Evolutionary conservation across 331 rosid species (phyloP).

Genomic region (Malus hybrid): DNA sequence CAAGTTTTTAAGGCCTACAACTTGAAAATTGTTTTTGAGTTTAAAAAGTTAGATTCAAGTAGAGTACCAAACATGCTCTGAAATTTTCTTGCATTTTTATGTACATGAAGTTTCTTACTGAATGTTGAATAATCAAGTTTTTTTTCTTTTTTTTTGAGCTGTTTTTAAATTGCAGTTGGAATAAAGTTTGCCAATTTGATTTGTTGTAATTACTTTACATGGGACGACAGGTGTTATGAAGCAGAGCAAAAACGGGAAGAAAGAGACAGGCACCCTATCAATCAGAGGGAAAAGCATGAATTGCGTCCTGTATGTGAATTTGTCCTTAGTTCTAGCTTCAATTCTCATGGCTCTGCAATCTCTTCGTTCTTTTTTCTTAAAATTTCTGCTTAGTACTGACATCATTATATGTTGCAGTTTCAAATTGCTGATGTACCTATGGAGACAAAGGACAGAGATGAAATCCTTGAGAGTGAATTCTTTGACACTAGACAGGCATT

Average conservation of each 20-base stretch:
- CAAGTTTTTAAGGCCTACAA: too few relatives aligned
- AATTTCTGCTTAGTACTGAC: not conserved
- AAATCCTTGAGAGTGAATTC: slow-evolving; percentile 93
- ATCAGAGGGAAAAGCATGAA: slow-evolving; percentile 71
- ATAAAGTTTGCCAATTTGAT: not conserved
- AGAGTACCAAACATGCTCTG: too few relatives aligned
- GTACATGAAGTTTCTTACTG: not conserved
- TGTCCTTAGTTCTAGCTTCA: not conserved
- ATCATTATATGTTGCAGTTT: slow-evolving; percentile 35
- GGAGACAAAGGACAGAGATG: slow-evolving; percentile 89
- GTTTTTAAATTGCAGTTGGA: not conserved
- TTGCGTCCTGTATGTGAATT: slow-evolving; percentile 52
- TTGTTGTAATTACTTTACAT: not conserved
- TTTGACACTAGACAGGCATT: slow-evolving; percentile 95
- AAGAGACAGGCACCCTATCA: slow-evolving; percentile 72
- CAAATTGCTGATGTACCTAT: slow-evolving; percentile 58
- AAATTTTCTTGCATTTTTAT: not conserved
- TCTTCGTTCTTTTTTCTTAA: not conserved
- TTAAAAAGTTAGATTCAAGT: too few relatives aligned
- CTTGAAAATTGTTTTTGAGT: too few relatives aligned
- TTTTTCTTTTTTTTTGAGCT: not conserved
- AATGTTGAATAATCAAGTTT: not conserved
- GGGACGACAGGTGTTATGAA: slow-evolving; percentile 62
- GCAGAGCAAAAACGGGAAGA: slow-evolving; percentile 76
- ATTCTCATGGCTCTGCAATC: not conserved